phyloP scores from a whole-genome alignment of 306 rosid species.

The Cicer judaicum region DNA sequence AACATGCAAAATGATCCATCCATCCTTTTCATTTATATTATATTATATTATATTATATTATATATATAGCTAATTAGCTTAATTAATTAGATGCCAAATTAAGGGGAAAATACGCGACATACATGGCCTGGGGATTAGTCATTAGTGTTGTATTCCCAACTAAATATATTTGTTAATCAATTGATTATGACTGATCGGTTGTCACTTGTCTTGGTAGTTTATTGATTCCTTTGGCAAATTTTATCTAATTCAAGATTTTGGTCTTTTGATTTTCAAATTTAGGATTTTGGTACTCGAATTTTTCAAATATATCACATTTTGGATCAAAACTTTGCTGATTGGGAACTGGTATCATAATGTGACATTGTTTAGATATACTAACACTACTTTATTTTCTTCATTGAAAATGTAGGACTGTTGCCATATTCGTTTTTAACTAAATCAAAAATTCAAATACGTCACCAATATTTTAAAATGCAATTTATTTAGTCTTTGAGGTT shows the following conservation, averaged over 20 bases:
- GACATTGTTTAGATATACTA: no score
- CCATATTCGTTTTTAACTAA: no score
- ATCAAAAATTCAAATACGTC: no score
- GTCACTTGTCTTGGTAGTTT: neutral
- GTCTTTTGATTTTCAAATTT: neutral
- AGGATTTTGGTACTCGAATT: neutral
- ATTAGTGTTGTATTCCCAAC: neutral
- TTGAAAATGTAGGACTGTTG: no score
- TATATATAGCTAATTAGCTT: neutral
- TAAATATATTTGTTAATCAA: neutral
- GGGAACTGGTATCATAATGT: no score
- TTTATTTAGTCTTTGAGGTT: no score
- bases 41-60: no score
- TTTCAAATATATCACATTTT: neutral
- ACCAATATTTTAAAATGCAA: no score
- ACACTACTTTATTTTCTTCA: no score
- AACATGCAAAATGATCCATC: constrained; percentile 44
- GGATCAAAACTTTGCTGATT: no score
- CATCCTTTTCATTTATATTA: neutral
- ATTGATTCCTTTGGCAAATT: neutral
- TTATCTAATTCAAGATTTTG: neutral
- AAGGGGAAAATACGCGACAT: neutral
- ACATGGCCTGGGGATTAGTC: neutral
- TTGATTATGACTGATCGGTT: neutral
- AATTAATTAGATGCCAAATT: neutral